Percentiles rank a stretch among this genome's conserved stretches.
Conservation (phyloP, 495 filamentous ascomycete genomes). For the Neurospora hispaniola region DNA sequence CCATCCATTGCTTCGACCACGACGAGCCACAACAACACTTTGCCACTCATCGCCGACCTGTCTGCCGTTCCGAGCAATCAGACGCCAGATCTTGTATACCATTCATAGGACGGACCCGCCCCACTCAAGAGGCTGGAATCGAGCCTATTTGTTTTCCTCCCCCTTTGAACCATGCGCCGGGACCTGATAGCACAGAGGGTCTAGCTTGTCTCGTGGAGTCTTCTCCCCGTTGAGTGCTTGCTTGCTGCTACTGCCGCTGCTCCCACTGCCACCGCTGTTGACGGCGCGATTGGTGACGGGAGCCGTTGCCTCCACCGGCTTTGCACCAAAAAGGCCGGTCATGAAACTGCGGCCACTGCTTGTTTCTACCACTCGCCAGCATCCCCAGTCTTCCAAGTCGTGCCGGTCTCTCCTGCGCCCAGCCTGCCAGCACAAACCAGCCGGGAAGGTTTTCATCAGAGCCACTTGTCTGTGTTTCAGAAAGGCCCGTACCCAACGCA, state of each 20-base stretch:
- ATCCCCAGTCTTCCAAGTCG: background rate
- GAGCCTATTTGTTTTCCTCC: background rate
- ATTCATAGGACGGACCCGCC: background rate
- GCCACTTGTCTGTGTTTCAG: slow-evolving; percentile 26
- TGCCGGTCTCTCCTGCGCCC: background rate
- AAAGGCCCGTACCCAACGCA: slow-evolving; percentile 7
- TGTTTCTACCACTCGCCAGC: slow-evolving; percentile 8
- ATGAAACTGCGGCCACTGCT: slow-evolving; percentile 4
- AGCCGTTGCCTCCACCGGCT: slow-evolving; percentile 5
- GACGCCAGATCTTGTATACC: background rate
- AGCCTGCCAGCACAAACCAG: background rate
- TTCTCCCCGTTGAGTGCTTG: background rate
- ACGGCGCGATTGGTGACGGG: slow-evolving; percentile 15
- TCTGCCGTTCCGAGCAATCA: background rate
- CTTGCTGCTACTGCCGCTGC: background rate
- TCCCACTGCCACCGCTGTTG: slow-evolving; percentile 1
- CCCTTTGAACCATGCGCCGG: slow-evolving; percentile 9
- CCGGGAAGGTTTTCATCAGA: slow-evolving; percentile 2
- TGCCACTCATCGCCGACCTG: background rate
- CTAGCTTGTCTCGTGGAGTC: slow-evolving; percentile 2
- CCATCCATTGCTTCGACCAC: background rate
- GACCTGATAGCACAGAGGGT: background rate
- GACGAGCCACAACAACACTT: background rate
- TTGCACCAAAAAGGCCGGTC: slow-evolving; percentile 6
- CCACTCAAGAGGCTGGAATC: background rate